Base-by-base conservation (phyloP, 805 yeast genomes). In the Grigorovia humatica region DNA sequence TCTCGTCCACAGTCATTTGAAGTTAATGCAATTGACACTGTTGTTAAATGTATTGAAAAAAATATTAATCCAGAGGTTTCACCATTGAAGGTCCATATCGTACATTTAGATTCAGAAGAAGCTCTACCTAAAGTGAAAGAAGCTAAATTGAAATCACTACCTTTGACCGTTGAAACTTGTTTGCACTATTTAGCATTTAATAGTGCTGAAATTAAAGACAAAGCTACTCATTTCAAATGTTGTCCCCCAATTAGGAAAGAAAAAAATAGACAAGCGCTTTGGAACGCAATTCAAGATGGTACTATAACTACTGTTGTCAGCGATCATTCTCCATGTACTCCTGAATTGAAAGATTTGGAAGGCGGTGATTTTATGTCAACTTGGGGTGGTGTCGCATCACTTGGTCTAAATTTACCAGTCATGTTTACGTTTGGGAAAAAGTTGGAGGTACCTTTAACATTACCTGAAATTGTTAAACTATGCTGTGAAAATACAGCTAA, bases 311-410 rank as follows among this genome's bases (percentile, higher is more conserved):
- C 96, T 2, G 95, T 90, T 4, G 97, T 91, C 7, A 85, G 95
- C 12, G 98, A 90, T 67, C 98, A 90, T 69, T 87, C 96, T 4
- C 98, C 97, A 2, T 90, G 98, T 69, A 88, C 96, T 0, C 96
- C 97, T 0, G 88, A 88, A 54, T 73, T 90, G 61, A 90, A 90
- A 68, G 85, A 87, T 20, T 73, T 88, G 49, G 83, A 80, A 11
- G 74, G 79, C 54, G 96, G 96, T 43, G 96, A 90, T 64, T 90
- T 90, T 65, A 80, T 90, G 59, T 78, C 82, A 40, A 95, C 97
- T 2, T 90, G 98, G 98, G 98, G 97, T 40, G 98, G 98, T 9
- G 88, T 90, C 43, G 77, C 96, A 1, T 86, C 96, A 1, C 95
- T 90, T 35, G 98, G 98, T 0, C 78, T 91, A 43, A 97, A 97